A percentile compares a stretch with the other conserved stretches of the same genome.
Conservation (phyloP, 2,329 filamentous ascomycete species). For the Fusarium sp. region DNA sequence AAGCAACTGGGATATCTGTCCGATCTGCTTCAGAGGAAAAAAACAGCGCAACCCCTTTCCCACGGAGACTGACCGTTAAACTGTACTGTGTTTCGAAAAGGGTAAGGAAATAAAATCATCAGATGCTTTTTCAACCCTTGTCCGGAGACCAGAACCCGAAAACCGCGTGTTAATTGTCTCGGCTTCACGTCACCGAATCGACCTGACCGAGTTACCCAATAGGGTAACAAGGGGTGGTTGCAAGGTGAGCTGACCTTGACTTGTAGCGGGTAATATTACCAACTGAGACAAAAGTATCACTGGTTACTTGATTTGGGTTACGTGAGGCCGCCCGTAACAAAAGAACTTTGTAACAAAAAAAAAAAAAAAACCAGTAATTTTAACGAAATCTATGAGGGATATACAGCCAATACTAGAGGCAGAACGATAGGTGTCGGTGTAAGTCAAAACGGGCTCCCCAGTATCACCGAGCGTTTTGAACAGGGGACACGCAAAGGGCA, state of each 20-base stretch:
- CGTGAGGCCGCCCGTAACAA: constrained; percentile 26
- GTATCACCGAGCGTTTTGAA: constrained; percentile 33
- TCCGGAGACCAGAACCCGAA: constrained; percentile 36
- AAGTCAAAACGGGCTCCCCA: constrained; percentile 6
- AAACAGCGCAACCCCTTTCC: constrained; percentile 11
- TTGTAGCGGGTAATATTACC: neutral
- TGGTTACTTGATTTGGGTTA: constrained; percentile 2
- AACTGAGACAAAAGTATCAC: neutral
- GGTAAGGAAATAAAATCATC: constrained; percentile 6
- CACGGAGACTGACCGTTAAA: neutral
- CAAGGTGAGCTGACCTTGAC: constrained; percentile 37
- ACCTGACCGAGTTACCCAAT: constrained; percentile 31
- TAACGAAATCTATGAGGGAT: constrained; percentile 26
- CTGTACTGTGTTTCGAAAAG: neutral
- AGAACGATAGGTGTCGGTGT: constrained; percentile 31
- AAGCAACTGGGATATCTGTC: constrained; percentile 16
- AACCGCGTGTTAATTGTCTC: constrained; percentile 27
- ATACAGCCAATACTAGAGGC: constrained; percentile 30
- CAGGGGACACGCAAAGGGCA: constrained; percentile 11
- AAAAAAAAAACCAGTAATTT: neutral
- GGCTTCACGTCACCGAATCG: constrained; percentile 30
- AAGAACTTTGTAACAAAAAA: neutral
- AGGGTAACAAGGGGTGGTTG: constrained; percentile 3
- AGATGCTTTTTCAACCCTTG: constrained; percentile 15
- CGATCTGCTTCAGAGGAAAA: constrained; percentile 8